Evolutionary conservation across 495 filamentous ascomycete species (phyloP).

Genomic region (Trichoderma asperelloides): DNA sequence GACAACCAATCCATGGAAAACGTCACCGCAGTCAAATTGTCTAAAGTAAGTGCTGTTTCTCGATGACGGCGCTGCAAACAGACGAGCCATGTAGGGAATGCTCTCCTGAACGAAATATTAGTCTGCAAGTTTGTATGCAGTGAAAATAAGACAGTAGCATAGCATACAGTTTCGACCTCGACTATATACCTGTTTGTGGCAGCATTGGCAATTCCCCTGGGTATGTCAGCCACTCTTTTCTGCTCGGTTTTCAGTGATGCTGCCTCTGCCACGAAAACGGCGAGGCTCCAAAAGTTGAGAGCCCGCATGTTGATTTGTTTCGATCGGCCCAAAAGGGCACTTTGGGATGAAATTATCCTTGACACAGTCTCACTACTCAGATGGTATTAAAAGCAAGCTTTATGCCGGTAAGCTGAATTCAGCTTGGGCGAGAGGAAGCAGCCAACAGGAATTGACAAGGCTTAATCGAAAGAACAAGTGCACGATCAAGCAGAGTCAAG

Average conservation of each 20-base stretch:
- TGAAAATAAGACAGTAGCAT: not conserved
- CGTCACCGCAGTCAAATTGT: constrained; percentile 22
- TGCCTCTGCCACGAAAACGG: not conserved
- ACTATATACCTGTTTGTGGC: constrained; percentile 10
- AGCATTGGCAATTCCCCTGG: constrained; percentile 20
- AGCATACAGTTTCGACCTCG: constrained; percentile 7
- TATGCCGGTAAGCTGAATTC: too few relatives aligned
- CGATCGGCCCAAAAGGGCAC: not conserved
- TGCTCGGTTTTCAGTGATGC: not conserved
- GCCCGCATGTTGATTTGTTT: not conserved
- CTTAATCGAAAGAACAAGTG: too few relatives aligned
- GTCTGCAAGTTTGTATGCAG: not conserved
- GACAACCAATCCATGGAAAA: constrained; percentile 25
- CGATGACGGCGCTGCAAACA: not conserved
- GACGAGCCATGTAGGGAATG: not conserved
- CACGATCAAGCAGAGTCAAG: too few relatives aligned
- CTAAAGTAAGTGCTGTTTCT: constrained; percentile 15
- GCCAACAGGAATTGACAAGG: too few relatives aligned
- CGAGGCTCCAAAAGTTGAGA: not conserved
- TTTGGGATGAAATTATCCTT: not conserved
- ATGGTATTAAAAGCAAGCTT: too few relatives aligned
- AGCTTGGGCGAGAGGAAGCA: too few relatives aligned
- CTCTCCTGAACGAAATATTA: not conserved
- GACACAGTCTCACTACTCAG: too few relatives aligned
- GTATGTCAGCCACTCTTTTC: not conserved